Evolutionary conservation across 345 rosid genomes (phyloP).

Genomic region (Noccaea bulbosa): DNA sequence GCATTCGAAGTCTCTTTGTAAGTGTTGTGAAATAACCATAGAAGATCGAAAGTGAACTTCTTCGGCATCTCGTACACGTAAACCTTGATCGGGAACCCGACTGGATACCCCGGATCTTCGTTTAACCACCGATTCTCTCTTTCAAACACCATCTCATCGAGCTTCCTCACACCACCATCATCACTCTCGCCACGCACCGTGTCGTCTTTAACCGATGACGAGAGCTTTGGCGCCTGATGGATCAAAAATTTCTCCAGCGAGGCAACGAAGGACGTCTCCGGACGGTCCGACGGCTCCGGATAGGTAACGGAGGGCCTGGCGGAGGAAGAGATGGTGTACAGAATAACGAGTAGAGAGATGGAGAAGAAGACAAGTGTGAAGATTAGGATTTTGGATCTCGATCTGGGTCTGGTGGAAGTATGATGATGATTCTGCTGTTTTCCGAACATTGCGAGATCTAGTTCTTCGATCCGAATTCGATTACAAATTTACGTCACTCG

Average conservation of each 20-base stretch:
- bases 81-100: conserved; percentile 65
- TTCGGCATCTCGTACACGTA: conserved; percentile 90
- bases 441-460: conserved; percentile 49
- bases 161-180: conserved; percentile 45
- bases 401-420: conserved; percentile 42
- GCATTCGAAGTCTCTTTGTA: conserved; percentile 77
- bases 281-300: not conserved
- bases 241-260: conserved; percentile 71
- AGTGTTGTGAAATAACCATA: conserved; percentile 67
- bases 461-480: conserved; percentile 26
- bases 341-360: conserved; percentile 39
- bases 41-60: conserved; percentile 85
- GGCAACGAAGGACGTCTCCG: conserved; percentile 72
- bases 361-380: conserved; percentile 39
- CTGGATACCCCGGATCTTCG: conserved; percentile 54
- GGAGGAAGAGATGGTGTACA: conserved; percentile 40
- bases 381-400: conserved; percentile 47
- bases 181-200: conserved; percentile 41
- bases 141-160: conserved; percentile 52
- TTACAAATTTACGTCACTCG: conserved; percentile 1
- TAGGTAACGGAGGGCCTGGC: conserved; percentile 19
- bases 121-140: conserved; percentile 54
- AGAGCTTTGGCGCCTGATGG: conserved; percentile 29
- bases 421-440: conserved; percentile 43
- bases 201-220: conserved; percentile 49